Evolutionary conservation across 148 eudicot species (phyloP).

Genomic region (Heliosperma pusillum): DNA sequence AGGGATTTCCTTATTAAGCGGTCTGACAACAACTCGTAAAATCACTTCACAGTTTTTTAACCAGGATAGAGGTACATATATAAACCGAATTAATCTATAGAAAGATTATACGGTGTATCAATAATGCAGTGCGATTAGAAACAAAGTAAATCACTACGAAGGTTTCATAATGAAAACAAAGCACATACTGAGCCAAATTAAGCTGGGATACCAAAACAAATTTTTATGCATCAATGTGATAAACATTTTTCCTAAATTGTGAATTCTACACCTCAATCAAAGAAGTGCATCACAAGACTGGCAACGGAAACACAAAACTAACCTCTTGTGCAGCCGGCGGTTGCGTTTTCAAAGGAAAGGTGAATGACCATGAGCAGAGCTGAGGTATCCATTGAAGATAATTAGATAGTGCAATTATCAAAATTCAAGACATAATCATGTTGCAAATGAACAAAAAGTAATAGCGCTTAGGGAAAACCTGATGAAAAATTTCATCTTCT

Average conservation of each 20-base stretch:
- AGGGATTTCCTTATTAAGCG: no score
- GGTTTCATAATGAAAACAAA: no score
- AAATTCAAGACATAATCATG: neutral
- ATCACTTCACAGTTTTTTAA: no score
- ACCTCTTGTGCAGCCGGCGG: constrained; percentile 62
- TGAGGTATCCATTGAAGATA: constrained; percentile 34
- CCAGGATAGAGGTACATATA: no score
- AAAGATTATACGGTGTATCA: no score
- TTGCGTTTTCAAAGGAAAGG: constrained; percentile 51
- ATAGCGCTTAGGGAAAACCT: constrained; percentile 36
- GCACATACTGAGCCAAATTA: no score
- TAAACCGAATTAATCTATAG: no score
- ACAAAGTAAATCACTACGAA: no score
- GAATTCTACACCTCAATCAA: neutral
- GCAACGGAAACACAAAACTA: constrained; percentile 22
- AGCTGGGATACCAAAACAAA: no score
- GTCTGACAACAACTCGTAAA: no score
- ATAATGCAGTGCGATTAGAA: no score
- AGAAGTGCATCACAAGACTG: neutral
- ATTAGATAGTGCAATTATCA: constrained; percentile 4
- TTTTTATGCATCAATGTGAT: neutral
- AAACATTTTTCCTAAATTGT: no score
- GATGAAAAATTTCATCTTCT: constrained; percentile 77
- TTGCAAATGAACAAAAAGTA: neutral
- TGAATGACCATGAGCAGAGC: constrained; percentile 85